Evolutionary conservation across 2,329 filamentous ascomycete genomes (phyloP), one percentile per base, ranked within the genome.

Genomic region (Thermothelomyces thermophilus): DNA sequence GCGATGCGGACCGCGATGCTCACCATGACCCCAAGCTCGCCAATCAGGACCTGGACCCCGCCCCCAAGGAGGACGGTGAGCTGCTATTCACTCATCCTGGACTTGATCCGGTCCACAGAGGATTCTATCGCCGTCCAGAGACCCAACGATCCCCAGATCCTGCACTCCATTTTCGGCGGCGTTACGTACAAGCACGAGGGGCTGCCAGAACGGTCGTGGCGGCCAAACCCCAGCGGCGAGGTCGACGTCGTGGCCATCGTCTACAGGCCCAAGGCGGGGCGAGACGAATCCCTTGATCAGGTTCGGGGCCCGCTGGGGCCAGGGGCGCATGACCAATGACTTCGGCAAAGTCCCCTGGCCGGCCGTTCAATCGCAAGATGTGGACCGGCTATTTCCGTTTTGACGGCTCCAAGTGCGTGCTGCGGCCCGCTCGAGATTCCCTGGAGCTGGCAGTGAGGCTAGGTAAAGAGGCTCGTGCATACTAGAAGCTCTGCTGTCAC

Each of bases 261-360:
- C 41, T 57, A 54, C 43, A 52, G 55, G 16, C 52, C n/a, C 55
- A 36, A 53, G 60, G 53, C 31, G 48, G 19, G 52, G 59, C 37
- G 50, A 58, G 43, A 50, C 45, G 10, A 48, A 55, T 17, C 36
- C 41, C 44, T 60, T 41, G 45, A 45, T 46, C n/a, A 51, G 55
- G 50, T 56, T 63, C 36, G 52, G 58, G 37, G 56, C 58, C 16
- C n/a, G 56, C 36, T 28, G 57, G 35, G 40, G 60, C 28, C 50
- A 56, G 47, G 51, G 61, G 42, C 41, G 59, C 33, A 57, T 59
- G 56, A 56, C 57, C 48, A 55, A 57, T 47, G 44, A 51, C 9
- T 54, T 56, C 51, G 57, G 56, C 44, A 52, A 45, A 28, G 60
- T 63, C 42, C 56, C 57, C 19, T 59, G 57, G 55, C 19, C 58